A percentile compares a stretch with the other conserved stretches of the same genome.
phyloP scores from a whole-genome alignment of 2,329 filamentous ascomycete genomes.

The Diaporthe nobilis region DNA sequence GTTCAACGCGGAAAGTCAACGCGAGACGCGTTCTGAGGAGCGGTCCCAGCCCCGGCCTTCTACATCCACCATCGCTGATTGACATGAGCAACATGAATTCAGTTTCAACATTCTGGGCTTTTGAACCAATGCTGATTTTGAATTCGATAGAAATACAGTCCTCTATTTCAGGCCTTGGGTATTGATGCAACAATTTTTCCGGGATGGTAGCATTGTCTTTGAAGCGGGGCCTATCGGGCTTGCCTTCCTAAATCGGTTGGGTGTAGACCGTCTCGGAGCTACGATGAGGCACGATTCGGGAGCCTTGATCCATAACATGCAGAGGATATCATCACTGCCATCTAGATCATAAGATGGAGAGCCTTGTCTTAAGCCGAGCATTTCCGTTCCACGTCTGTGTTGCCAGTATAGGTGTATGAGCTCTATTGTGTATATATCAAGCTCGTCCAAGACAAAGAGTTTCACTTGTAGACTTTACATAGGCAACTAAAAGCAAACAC shows the following conservation, averaged over 20 bases:
- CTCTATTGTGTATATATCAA: neutral
- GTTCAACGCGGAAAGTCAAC: neutral
- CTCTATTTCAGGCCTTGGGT: neutral
- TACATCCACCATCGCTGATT: neutral
- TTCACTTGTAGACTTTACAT: neutral
- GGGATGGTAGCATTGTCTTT: neutral
- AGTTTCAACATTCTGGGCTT: neutral
- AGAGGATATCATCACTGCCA: neutral
- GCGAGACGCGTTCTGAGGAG: neutral
- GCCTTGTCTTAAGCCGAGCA: neutral
- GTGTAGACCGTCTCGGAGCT: neutral
- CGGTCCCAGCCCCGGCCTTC: too few relatives aligned
- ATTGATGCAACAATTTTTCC: neutral
- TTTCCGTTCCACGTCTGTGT: neutral
- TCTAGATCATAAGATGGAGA: neutral
- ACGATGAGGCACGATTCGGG: neutral
- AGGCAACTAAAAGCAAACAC: neutral
- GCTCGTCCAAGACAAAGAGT: neutral
- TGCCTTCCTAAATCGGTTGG: neutral
- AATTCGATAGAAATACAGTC: neutral
- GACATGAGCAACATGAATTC: neutral
- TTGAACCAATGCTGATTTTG: neutral
- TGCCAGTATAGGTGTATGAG: neutral
- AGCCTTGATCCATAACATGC: neutral
- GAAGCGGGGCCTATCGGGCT: neutral